Conservation (phyloP, 768 basidiomycete genomes). For the Psilocybe azurescens region DNA sequence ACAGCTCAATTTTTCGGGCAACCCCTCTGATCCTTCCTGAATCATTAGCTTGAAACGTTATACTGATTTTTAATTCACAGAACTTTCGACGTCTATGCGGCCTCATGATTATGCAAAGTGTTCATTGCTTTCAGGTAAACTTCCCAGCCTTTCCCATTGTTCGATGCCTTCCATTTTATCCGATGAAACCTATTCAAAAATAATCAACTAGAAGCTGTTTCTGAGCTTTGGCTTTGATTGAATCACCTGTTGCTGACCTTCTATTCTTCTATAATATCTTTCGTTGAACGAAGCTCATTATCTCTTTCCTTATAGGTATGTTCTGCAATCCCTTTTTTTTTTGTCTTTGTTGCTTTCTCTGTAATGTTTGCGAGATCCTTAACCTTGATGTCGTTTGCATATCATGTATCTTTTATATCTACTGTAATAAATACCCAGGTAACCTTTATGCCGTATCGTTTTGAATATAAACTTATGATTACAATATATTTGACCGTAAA, state of each 20-base stretch:
- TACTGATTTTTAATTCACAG: slow-evolving; percentile 19
- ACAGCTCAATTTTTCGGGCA: slow-evolving; percentile 89
- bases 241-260: slow-evolving; percentile 24
- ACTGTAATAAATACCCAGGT: too few species aligned
- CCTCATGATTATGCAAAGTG: neutral
- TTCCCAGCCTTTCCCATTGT: neutral
- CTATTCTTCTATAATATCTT: neutral
- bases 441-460: too few species aligned
- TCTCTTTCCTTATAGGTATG: slow-evolving; percentile 12
- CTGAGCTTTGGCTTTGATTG: slow-evolving; percentile 77
- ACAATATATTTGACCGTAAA: too few species aligned
- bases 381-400: neutral
- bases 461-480: too few species aligned
- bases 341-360: neutral
- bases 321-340: neutral
- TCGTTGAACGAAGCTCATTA: slow-evolving; percentile 2
- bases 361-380: neutral
- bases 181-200: slow-evolving; percentile 54
- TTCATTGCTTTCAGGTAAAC: slow-evolving; percentile 1
- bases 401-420: neutral
- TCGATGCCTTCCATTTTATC: slow-evolving; percentile 8
- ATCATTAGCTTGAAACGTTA: slow-evolving; percentile 6
- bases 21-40: slow-evolving; percentile 62
- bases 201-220: slow-evolving; percentile 92
- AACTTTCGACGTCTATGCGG: neutral